Base-by-base conservation (phyloP, 2,329 filamentous ascomycete genomes). In the Microdochium nivale region DNA sequence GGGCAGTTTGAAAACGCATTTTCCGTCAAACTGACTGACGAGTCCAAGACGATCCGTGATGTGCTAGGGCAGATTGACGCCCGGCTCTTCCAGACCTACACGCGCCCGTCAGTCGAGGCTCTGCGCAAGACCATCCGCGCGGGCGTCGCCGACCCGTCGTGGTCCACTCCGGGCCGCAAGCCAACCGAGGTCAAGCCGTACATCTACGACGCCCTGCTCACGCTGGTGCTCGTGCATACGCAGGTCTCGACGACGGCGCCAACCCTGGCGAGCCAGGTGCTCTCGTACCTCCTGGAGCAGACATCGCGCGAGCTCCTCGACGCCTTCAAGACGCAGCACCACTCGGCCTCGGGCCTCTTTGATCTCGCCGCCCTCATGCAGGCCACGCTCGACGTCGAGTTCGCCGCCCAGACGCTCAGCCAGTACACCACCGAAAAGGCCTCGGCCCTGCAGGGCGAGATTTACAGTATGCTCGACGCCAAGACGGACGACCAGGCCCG, bases 321-420 rank as follows among this genome's bases (percentile, higher is more conserved):
- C 25, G 85, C 89, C 0, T 96, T 97, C 75, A 74, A 72, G 75
- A 79, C 66, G 44, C 65, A 75, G 33, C 83, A 86, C 7, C 67
- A 76, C 3, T 75, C 75, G n/a, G n/a, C n/a, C n/a, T n/a, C n/a
- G n/a, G n/a, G n/a, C n/a, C n/a, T n/a, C 21, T 97, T 94, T 70
- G 79, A 83, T 1, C 82, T 99, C 0, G 77, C 86, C 4, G 86
- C 88, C 7, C 80, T 99, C 49, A 95, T 97, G 85, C 95, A 99
- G 70, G 95, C 95, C 1, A 99, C 94, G 0, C 81, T 99, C 1
- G 94, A 99, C 63, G 91, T 96, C 1, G 94, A 99, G 69, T 97
- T 99, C 64, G 85, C 97, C 52, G 89, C 91, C 1, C 94, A 99
- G 72, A 96, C 92, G 4, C 78, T 99, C 32, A 88, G 82, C 54